Evolutionary conservation across 1,139 yeast genomes (phyloP).

Genomic region (Pneumocystis murina): DNA sequence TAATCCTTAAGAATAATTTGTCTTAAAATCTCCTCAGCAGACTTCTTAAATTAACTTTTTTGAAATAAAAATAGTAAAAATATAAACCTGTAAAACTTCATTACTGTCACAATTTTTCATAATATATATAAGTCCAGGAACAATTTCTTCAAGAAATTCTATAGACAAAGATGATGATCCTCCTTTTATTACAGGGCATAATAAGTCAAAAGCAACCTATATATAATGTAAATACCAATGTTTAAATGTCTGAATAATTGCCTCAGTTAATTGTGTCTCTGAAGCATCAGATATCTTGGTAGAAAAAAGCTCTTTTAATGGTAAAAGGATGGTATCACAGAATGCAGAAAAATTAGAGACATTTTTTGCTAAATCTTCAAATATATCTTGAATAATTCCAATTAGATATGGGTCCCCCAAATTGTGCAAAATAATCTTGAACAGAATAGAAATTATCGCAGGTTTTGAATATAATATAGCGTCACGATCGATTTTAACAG

Average conservation of each 20-base stretch:
- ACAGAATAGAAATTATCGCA: constrained; percentile 9
- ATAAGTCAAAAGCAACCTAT: constrained; percentile 9
- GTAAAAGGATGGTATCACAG: neutral
- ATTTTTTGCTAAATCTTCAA: constrained; percentile 9
- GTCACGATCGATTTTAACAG: constrained; percentile 4
- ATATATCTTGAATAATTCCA: constrained; percentile 12
- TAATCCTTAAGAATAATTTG: neutral
- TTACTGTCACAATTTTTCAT: constrained; percentile 5
- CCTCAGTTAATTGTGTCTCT: neutral
- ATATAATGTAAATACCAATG: constrained; percentile 2
- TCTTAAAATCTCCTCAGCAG: constrained; percentile 7
- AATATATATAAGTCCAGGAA: constrained; percentile 8
- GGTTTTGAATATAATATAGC: neutral
- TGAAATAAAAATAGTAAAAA: neutral
- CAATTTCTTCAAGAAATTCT: constrained; percentile 8
- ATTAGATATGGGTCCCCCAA: constrained; percentile 13
- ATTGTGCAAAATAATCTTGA: constrained; percentile 8
- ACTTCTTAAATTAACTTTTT: constrained; percentile 8
- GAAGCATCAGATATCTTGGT: neutral
- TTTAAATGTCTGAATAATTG: neutral
- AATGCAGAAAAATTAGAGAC: constrained; percentile 3
- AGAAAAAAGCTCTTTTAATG: neutral
- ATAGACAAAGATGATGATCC: constrained; percentile 9
- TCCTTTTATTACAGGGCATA: constrained; percentile 10
- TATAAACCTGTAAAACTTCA: constrained; percentile 8